Percentiles rank a stretch among this genome's conserved stretches.
Conservation (phyloP, 352 stramenopile genomes). For the Phytophthora pini region DNA sequence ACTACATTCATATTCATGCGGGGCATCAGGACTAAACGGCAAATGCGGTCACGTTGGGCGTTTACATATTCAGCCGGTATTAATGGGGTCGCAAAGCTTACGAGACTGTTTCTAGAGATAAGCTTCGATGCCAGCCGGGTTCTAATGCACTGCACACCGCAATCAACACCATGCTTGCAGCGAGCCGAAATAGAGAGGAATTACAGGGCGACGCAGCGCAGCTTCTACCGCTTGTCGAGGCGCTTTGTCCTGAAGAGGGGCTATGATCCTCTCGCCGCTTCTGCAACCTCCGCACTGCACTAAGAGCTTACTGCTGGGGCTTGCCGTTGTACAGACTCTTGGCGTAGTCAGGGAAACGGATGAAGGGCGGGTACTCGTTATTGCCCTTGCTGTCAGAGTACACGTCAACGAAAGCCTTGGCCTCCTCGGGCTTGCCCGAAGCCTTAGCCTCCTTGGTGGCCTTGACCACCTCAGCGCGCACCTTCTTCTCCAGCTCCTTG, state of each 20-base stretch:
- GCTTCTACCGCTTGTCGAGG: slow-evolving; percentile 44
- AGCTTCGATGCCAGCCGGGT: slow-evolving; percentile 30
- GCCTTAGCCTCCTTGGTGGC: slow-evolving; percentile 94
- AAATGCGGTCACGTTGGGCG: slow-evolving; percentile 27
- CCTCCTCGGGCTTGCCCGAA: slow-evolving; percentile 53
- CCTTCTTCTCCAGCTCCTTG: slow-evolving; percentile 99
- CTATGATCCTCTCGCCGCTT: slow-evolving; percentile 29
- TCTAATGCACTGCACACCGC: slow-evolving; percentile 31
- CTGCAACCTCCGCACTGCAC: slow-evolving; percentile 7
- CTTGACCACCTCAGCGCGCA: slow-evolving; percentile 97
- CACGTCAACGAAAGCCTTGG: slow-evolving; percentile 84
- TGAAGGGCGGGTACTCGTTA: slow-evolving; percentile 95
- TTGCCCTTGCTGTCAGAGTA: slow-evolving; percentile 91
- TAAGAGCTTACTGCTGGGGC: slow-evolving; percentile 43
- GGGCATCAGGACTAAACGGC: not conserved
- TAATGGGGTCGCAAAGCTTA: slow-evolving; percentile 28
- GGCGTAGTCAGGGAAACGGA: slow-evolving; percentile 96
- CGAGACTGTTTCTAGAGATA: slow-evolving; percentile 37
- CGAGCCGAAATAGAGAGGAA: slow-evolving; percentile 26
- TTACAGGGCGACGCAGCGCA: slow-evolving; percentile 28
- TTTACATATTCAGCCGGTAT: slow-evolving; percentile 48
- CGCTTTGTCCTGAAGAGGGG: slow-evolving; percentile 32
- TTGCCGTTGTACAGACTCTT: slow-evolving; percentile 95
- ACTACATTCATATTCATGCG: not conserved
- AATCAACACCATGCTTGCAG: slow-evolving; percentile 27